Conservation (phyloP, 2,329 filamentous ascomycete genomes). For the Aureobasidium sp. region DNA sequence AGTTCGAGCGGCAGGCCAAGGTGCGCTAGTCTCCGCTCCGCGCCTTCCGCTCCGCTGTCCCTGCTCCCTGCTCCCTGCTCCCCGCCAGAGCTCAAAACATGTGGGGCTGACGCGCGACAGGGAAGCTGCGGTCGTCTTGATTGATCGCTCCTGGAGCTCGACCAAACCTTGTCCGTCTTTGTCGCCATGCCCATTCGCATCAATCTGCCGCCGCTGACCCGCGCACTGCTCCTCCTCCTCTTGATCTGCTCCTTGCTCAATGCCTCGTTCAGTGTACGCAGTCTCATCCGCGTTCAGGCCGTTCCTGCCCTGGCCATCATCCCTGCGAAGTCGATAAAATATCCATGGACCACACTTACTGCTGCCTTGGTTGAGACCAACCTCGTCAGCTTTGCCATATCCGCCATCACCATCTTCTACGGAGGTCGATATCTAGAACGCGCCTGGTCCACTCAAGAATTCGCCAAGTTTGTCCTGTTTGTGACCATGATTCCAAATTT, state of each 20-base stretch:
- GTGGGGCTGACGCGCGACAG: neutral
- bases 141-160: neutral
- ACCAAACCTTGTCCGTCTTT: neutral
- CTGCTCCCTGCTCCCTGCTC: neutral
- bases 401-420: slow-evolving; percentile 74
- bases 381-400: slow-evolving; percentile 74
- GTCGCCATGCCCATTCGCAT: slow-evolving; percentile 65
- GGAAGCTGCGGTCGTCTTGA: neutral
- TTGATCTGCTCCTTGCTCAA: slow-evolving; percentile 75
- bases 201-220: slow-evolving; percentile 88
- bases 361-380: slow-evolving; percentile 90
- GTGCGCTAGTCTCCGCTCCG: neutral
- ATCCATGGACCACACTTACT: slow-evolving; percentile 87
- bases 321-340: slow-evolving; percentile 73
- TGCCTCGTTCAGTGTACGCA: slow-evolving; percentile 48
- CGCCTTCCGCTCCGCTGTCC: neutral
- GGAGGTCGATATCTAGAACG: slow-evolving; percentile 92
- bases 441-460: slow-evolving; percentile 87
- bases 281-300: slow-evolving; percentile 10
- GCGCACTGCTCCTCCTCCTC: slow-evolving; percentile 68
- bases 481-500: slow-evolving; percentile 74
- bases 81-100: too few relatives aligned
- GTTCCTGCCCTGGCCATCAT: slow-evolving; percentile 77
- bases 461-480: slow-evolving; percentile 81
- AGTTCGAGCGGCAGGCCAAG: neutral